Percentiles rank a stretch among this genome's conserved stretches.
phyloP scores from a whole-genome alignment of 805 yeast genomes.

The Nakazawaea laoshanensis region DNA sequence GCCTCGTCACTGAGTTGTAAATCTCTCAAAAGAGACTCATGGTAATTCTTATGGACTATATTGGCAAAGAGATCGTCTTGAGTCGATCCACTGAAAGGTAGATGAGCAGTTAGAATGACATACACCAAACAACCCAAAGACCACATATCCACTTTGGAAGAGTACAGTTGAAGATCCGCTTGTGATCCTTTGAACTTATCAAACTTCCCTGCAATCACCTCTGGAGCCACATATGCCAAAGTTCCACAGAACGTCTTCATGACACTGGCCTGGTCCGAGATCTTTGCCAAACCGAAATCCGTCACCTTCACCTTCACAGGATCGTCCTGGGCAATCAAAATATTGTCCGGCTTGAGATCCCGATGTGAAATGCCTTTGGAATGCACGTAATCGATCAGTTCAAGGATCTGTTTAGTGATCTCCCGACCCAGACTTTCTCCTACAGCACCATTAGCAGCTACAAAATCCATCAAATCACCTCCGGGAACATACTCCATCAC shows the following conservation, averaged over 20 bases:
- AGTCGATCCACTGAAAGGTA: constrained; percentile 91
- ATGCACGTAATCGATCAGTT: constrained; percentile 85
- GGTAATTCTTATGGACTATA: constrained; percentile 71
- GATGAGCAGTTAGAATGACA: constrained; percentile 85
- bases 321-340: constrained; percentile 80
- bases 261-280: constrained; percentile 72
- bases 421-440: constrained; percentile 89
- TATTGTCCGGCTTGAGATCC: constrained; percentile 94
- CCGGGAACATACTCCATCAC: constrained; percentile 96
- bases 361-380: constrained; percentile 89
- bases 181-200: constrained; percentile 15
- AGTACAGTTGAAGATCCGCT: constrained; percentile 35
- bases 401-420: constrained; percentile 73
- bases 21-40: constrained; percentile 63
- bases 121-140: constrained; percentile 91
- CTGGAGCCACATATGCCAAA: constrained; percentile 95
- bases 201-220: constrained; percentile 57
- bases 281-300: constrained; percentile 94
- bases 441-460: constrained; percentile 84
- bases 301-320: constrained; percentile 90
- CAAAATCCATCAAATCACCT: constrained; percentile 97
- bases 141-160: constrained; percentile 95
- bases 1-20: constrained; percentile 10
- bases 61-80: constrained; percentile 78
- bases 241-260: constrained; percentile 98